phyloP scores from a whole-genome alignment of 805 yeast genomes.

The Yarrowia sp. region DNA sequence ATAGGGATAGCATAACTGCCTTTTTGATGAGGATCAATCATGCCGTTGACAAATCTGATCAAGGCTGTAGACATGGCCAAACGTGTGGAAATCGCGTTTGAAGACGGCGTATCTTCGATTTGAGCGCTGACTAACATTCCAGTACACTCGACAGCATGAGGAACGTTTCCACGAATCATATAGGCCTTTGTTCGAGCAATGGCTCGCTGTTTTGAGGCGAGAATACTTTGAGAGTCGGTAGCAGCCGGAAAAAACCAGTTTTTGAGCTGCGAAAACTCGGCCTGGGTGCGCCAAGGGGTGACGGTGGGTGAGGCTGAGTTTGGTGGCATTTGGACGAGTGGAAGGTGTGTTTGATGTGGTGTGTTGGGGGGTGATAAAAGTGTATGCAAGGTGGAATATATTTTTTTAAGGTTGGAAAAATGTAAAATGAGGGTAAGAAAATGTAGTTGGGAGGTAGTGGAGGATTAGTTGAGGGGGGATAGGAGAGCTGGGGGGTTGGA shows the following conservation, averaged over 20 bases:
- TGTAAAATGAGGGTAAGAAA: too few relatives aligned
- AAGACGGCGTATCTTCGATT: neutral
- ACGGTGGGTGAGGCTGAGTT: neutral
- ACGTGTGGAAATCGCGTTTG: neutral
- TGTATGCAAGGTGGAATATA: neutral
- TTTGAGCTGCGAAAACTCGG: conserved; percentile 8
- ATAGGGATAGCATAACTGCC: conserved; percentile 2
- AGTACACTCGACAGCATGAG: conserved; percentile 19
- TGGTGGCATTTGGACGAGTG: neutral
- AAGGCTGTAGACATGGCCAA: conserved; percentile 10
- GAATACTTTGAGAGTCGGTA: neutral
- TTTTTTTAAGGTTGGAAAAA: neutral
- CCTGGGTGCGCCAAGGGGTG: neutral
- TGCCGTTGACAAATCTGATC: conserved; percentile 20
- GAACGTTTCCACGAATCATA: conserved; percentile 1
- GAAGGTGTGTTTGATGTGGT: too few relatives aligned
- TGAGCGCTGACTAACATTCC: neutral
- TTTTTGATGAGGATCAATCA: conserved; percentile 22
- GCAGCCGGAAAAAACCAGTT: neutral
- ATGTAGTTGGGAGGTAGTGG: too few relatives aligned
- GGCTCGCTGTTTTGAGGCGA: neutral
- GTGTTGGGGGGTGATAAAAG: neutral
- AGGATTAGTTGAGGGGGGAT: too few relatives aligned
- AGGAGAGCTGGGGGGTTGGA: too few relatives aligned
- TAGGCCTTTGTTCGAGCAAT: conserved; percentile 5